A percentile compares a stretch with the other conserved stretches of the same genome.
These are phyloP conservation scores for Hypoxylon fragiforme DNA, from an alignment of 495 filamentous ascomycete genomes.

Conservation along the genomic window DNA sequence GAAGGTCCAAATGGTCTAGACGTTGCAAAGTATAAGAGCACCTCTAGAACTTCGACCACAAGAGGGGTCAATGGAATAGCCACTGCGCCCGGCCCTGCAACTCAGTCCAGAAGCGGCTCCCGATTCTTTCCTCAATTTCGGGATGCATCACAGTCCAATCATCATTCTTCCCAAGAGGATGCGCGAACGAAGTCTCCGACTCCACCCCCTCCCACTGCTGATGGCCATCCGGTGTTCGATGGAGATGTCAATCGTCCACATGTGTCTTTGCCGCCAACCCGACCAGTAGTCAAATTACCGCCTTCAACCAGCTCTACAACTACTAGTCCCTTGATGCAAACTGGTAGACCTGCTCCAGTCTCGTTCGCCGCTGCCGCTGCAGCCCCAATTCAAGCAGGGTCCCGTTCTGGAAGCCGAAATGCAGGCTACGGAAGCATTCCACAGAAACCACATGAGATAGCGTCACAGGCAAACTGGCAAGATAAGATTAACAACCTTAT, in stretches of 20 bases:
- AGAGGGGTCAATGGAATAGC: no score
- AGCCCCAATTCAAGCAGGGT: conserved; percentile 1
- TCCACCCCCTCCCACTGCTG: conserved; percentile 74
- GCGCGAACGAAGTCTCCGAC: conserved; percentile 56
- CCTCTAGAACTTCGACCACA: no score
- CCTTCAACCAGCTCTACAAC: conserved; percentile 48
- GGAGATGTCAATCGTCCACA: conserved; percentile 65
- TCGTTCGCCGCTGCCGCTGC: conserved; percentile 56
- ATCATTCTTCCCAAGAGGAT: conserved; percentile 13
- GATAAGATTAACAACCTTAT: conserved; percentile 74
- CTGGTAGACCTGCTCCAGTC: conserved; percentile 49
- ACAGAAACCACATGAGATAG: conserved; percentile 35
- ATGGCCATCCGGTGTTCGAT: conserved; percentile 70
- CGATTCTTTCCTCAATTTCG: conserved; percentile 67
- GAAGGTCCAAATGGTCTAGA: no score
- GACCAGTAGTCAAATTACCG: conserved; percentile 72
- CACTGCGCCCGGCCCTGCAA: conserved; percentile 38
- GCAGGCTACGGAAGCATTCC: conserved; percentile 27
- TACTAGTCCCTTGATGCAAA: conserved; percentile 39
- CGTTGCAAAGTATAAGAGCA: no score
- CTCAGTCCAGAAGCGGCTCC: conserved; percentile 51
- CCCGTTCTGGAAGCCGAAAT: conserved; percentile 30
- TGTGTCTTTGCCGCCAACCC: conserved; percentile 68
- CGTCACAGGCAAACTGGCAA: conserved; percentile 61
- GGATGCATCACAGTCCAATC: conserved; percentile 5